These are phyloP conservation scores for Candida wancherniae DNA, from an alignment of 805 yeast genomes.

Conservation along the genomic window DNA sequence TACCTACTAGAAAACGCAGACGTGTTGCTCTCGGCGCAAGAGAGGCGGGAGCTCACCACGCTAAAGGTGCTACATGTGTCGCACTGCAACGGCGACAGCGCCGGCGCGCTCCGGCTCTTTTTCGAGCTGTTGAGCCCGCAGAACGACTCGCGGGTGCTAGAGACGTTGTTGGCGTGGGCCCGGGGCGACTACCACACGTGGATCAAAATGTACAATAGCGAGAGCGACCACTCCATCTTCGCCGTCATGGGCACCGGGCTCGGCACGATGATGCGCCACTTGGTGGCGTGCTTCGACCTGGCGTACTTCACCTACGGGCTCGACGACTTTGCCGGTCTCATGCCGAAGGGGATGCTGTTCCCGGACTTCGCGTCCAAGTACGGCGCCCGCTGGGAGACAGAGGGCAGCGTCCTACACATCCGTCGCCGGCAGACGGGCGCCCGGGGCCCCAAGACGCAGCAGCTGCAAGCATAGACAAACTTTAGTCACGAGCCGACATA, in stretches of 20 bases:
- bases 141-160: slow-evolving; percentile 11
- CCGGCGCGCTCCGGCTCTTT: slow-evolving; percentile 29
- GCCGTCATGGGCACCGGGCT: slow-evolving; percentile 43
- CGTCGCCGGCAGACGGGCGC: slow-evolving; percentile 10
- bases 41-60: slow-evolving; percentile 37
- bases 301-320: slow-evolving; percentile 36
- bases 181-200: slow-evolving; percentile 27
- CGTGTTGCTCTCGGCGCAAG: slow-evolving; percentile 22
- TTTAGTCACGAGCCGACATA: too few species aligned
- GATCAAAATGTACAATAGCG: slow-evolving; percentile 28
- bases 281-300: slow-evolving; percentile 25
- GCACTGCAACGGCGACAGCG: slow-evolving; percentile 34
- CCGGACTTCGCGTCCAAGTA: slow-evolving; percentile 18
- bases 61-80: slow-evolving; percentile 42
- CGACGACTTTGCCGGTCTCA: slow-evolving; percentile 21
- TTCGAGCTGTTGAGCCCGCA: slow-evolving; percentile 21
- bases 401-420: slow-evolving; percentile 23
- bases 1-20: slow-evolving; percentile 32
- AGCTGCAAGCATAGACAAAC: too few species aligned
- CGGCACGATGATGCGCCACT: slow-evolving; percentile 24
- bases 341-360: slow-evolving; percentile 25
- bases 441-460: too few species aligned
- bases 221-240: slow-evolving; percentile 27
- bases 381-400: slow-evolving; percentile 28
- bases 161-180: slow-evolving; percentile 25